Base-by-base conservation (phyloP, 2,329 filamentous ascomycete genomes). In the Ophiocordyceps sinensis region DNA sequence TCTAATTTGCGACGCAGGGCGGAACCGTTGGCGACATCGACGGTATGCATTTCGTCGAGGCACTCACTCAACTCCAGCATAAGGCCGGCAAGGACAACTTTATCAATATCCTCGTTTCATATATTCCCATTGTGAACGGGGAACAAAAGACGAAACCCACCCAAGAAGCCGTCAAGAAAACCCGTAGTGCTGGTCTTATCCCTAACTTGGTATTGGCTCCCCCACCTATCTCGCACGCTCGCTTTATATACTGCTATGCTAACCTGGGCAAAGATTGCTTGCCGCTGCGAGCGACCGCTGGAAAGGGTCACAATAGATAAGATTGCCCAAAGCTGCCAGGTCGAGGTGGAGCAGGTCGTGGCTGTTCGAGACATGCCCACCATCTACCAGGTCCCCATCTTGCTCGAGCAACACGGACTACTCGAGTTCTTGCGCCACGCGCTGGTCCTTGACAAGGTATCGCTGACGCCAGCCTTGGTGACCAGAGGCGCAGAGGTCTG, bases 141-240 rank as follows among this genome's bases (percentile, higher is more conserved):
- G 73, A 96, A 68, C 79, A 94, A 62, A 96, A 96, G 75, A 96
- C 88, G 10, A 96, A 96, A 67, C 91, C 91, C 0, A 98, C 91
- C 0, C 91, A 98, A 61, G 78, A 85, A 53, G 85, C 89, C 23
- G 86, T 96, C 53, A 81, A 81, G 56, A 77, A 83, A 52, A 79
- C 88, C 46, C 81, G 89, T 47, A 88, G 83, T 56, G 82, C 84
- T 47, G 87, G 87, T 56, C 63, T 85, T 41, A 75, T 70, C 44
- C 81, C 80, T 2, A 79, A 84, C 51, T 56, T 91, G 58, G 77
- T 82, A 64, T 2, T 6, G 44, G 65, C 23, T 28, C 4, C 13
- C 15, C 5, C 36, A 13, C 12, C 21, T 30, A 19, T 19, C 19
- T 19, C 19, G 4, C 4, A 19, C 9, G n/a, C 11, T 17, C 14